phyloP scores from a whole-genome alignment of 2,329 filamentous ascomycete genomes.

The Cryoendolithus antarcticus region DNA sequence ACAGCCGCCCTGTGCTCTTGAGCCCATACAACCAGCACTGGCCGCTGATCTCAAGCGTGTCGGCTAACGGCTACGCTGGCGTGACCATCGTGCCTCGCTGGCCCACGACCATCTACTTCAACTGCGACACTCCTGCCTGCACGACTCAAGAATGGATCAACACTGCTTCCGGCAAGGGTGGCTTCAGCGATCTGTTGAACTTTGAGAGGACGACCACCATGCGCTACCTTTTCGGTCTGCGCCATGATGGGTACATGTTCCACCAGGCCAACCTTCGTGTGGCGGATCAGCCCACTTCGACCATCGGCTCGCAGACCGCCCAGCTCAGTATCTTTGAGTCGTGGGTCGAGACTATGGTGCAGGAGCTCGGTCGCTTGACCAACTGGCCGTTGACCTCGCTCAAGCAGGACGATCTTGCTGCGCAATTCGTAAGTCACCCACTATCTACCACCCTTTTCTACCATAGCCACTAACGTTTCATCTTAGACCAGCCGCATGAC shows the following conservation, averaged over 20 bases:
- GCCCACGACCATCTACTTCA: conserved; percentile 53
- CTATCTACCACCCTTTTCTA: no score
- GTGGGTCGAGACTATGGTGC: conserved; percentile 43
- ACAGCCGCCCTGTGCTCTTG: conserved; percentile 43
- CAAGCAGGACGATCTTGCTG: conserved; percentile 44
- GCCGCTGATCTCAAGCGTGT: conserved; percentile 42
- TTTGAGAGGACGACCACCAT: conserved; percentile 42
- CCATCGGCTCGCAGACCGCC: conserved; percentile 35
- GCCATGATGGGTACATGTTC: conserved; percentile 49
- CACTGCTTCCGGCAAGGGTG: conserved; percentile 43
- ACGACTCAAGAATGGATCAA: conserved; percentile 49
- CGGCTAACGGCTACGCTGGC: conserved; percentile 42
- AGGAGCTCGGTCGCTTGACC: conserved; percentile 42
- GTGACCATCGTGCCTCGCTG: conserved; percentile 47
- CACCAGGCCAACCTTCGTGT: conserved; percentile 50
- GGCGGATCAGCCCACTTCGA: conserved; percentile 34
- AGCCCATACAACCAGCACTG: conserved; percentile 42
- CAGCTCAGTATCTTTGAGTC: conserved; percentile 43
- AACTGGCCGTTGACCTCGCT: conserved; percentile 44
- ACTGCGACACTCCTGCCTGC: conserved; percentile 46
- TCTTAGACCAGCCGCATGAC: conserved; percentile 32
- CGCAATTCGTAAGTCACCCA: conserved; percentile 29
- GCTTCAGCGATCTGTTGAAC: conserved; percentile 39
- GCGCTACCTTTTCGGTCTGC: conserved; percentile 44
- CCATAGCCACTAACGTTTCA: no score